Conservation (phyloP, 805 yeast genomes). For the Brettanomyces custersianus region DNA sequence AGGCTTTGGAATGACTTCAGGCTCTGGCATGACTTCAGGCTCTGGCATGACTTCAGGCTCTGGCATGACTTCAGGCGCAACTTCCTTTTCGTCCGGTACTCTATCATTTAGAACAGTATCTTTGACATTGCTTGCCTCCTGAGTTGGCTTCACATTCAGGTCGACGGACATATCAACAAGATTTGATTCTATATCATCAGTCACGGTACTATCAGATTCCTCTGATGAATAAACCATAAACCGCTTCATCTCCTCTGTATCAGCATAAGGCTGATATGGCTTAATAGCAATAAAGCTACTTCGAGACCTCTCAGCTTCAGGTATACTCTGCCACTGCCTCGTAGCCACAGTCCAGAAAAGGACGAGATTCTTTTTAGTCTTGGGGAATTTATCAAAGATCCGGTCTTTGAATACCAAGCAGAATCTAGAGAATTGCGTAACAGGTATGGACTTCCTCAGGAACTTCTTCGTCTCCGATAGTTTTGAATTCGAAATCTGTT, state of each 20-base stretch:
- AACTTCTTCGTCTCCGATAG: constrained; percentile 9
- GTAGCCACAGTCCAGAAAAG: constrained; percentile 20
- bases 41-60: no score
- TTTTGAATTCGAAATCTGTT: constrained; percentile 3
- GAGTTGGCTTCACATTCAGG: not conserved
- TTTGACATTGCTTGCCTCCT: no score
- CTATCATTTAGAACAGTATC: no score
- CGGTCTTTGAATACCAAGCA: constrained; percentile 13
- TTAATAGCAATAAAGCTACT: constrained; percentile 2
- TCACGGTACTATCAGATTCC: constrained; percentile 1
- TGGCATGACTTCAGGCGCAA: no score
- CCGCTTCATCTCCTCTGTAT: constrained; percentile 1
- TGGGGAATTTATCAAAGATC: constrained; percentile 12
- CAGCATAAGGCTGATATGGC: constrained; percentile 4
- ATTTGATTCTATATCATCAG: constrained; percentile 6
- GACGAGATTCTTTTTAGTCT: constrained; percentile 14
- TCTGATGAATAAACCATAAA: constrained; percentile 2
- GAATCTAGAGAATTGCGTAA: constrained; percentile 22
- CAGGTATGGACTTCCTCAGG: constrained; percentile 15
- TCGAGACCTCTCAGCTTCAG: constrained; percentile 8
- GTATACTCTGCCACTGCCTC: constrained; percentile 15
- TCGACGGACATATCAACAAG: constrained; percentile 5
- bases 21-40: no score
- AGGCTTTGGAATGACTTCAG: no score
- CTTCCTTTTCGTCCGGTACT: no score